phyloP scores from a whole-genome alignment of 2,329 filamentous ascomycete species.

The Penicillium paneum region DNA sequence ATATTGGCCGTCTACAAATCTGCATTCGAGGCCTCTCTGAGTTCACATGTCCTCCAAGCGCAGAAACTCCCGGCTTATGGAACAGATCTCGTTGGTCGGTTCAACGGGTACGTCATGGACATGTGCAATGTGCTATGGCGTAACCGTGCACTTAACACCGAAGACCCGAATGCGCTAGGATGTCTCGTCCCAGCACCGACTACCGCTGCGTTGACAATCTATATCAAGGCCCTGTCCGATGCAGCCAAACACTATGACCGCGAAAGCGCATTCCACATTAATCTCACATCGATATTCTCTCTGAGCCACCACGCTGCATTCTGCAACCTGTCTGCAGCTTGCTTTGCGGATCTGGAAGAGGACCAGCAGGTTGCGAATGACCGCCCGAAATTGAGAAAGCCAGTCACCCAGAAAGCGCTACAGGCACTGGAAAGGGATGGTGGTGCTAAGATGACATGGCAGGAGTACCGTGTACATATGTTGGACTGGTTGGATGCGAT shows the following conservation, averaged over 20 bases:
- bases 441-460: slow-evolving; percentile 66
- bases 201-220: slow-evolving; percentile 42
- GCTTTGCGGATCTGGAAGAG: slow-evolving; percentile 49
- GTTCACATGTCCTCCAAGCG: slow-evolving; percentile 35
- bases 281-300: slow-evolving; percentile 45
- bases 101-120: slow-evolving; percentile 85
- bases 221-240: slow-evolving; percentile 41
- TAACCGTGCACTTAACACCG: slow-evolving; percentile 63
- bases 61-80: slow-evolving; percentile 48
- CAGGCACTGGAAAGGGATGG: slow-evolving; percentile 60
- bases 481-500: slow-evolving; percentile 63
- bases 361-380: slow-evolving; percentile 32
- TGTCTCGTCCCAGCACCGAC: slow-evolving; percentile 51
- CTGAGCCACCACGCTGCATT: slow-evolving; percentile 48
- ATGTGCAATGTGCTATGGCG: slow-evolving; percentile 82
- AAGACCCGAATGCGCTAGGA: slow-evolving; percentile 60
- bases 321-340: slow-evolving; percentile 46
- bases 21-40: slow-evolving; percentile 64
- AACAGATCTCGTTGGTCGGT: slow-evolving; percentile 61
- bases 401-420: slow-evolving; percentile 67
- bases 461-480: slow-evolving; percentile 71
- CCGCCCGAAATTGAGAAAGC: slow-evolving; percentile 40
- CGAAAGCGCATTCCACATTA: slow-evolving; percentile 32
- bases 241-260: slow-evolving; percentile 30
- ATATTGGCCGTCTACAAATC: slow-evolving; percentile 71